phyloP scores from a whole-genome alignment of 768 basidiomycete species.

The Filobasidium wieringae region DNA sequence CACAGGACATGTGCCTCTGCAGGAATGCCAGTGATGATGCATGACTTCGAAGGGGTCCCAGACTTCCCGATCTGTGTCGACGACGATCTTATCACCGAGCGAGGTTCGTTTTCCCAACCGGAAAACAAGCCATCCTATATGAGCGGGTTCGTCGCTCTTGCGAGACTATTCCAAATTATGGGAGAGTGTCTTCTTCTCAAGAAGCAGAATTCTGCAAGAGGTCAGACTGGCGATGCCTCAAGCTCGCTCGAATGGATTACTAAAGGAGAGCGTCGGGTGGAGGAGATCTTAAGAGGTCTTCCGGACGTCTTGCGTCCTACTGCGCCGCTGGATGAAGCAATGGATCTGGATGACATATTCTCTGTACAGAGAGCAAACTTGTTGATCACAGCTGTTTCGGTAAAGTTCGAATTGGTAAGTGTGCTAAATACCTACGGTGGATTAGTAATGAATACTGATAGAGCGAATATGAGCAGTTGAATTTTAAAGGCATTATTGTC shows the following conservation, averaged over 20 bases:
- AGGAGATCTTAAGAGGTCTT: not conserved
- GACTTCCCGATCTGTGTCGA: constrained; percentile 22
- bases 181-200: constrained; percentile 22
- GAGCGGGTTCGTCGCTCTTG: constrained; percentile 20
- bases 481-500: too few relatives aligned
- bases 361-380: constrained; percentile 26
- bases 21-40: constrained; percentile 16
- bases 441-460: not conserved
- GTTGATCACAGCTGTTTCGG: constrained; percentile 23
- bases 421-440: not conserved
- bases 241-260: constrained; percentile 11
- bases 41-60: constrained; percentile 21
- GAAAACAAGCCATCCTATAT: constrained; percentile 18
- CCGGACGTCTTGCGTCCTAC: constrained; percentile 1
- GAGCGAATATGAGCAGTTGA: constrained; percentile 13
- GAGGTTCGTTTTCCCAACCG: constrained; percentile 15
- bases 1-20: constrained; percentile 21
- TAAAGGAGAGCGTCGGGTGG: not conserved
- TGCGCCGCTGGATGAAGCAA: not conserved
- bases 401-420: constrained; percentile 26
- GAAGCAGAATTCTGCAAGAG: too few relatives aligned
- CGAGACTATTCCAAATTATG: constrained; percentile 20
- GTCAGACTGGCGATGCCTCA: not conserved
- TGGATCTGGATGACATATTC: constrained; percentile 14
- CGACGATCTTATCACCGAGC: constrained; percentile 24